Evolutionary conservation across 2,329 filamentous ascomycete genomes (phyloP).

Genomic region (Verticillium nubilum): DNA sequence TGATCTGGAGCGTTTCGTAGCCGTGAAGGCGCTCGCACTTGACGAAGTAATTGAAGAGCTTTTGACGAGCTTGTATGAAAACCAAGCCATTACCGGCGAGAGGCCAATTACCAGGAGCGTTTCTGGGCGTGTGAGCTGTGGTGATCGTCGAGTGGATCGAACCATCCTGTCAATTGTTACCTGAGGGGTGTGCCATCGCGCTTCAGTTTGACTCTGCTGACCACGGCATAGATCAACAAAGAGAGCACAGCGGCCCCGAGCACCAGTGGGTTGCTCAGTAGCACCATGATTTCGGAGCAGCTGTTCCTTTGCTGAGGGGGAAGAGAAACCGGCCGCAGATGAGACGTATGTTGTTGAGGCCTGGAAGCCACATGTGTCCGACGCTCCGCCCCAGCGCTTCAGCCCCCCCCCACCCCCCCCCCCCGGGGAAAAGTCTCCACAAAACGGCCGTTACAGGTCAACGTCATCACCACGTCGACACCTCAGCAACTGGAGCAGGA

Average conservation of each 20-base stretch:
- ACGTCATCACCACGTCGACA: not conserved
- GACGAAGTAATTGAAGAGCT: slow-evolving; percentile 58
- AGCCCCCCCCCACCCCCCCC: not conserved
- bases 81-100: slow-evolving; percentile 55
- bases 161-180: slow-evolving; percentile 13
- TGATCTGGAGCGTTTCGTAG: slow-evolving; percentile 56
- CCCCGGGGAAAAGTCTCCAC: not conserved
- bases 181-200: slow-evolving; percentile 25
- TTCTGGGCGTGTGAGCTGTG: slow-evolving; percentile 25
- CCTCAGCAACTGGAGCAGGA: too few relatives aligned
- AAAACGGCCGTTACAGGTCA: not conserved
- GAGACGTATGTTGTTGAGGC: not conserved
- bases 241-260: not conserved
- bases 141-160: not conserved
- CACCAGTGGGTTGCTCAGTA: not conserved
- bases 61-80: slow-evolving; percentile 55
- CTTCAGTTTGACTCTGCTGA: not conserved
- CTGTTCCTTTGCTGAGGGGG: not conserved
- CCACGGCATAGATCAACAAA: not conserved
- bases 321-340: not conserved
- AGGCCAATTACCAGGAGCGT: slow-evolving; percentile 45
- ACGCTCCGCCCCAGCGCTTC: not conserved
- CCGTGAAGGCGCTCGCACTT: slow-evolving; percentile 51
- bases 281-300: not conserved
- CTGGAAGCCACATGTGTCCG: not conserved